Percentiles rank a stretch among this genome's conserved stretches.
Conservation (phyloP, 352 stramenopile species). For the Globisporangium cylindrosporum region DNA sequence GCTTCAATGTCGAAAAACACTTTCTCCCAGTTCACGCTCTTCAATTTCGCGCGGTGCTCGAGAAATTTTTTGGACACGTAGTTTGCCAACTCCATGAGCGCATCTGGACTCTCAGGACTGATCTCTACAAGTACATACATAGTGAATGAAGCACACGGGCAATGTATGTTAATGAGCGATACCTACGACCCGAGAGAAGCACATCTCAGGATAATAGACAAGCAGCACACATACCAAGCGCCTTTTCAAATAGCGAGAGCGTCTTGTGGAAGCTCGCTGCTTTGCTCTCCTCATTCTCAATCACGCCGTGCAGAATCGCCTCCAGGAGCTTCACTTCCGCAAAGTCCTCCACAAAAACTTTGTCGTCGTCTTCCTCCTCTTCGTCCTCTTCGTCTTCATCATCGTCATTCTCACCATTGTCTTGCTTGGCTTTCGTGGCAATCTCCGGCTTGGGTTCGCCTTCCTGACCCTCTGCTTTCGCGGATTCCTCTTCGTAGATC, state of each 20-base stretch:
- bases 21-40: conserved; percentile 30
- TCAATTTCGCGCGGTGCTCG: conserved; percentile 6
- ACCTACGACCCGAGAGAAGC: neutral
- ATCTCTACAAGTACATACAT: conserved; percentile 28
- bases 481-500: conserved; percentile 33
- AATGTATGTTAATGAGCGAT: neutral
- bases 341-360: conserved; percentile 43
- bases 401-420: neutral
- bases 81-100: conserved; percentile 71
- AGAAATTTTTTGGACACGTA: conserved; percentile 55
- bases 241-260: conserved; percentile 52
- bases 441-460: neutral
- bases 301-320: conserved; percentile 49
- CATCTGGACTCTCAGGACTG: conserved; percentile 51
- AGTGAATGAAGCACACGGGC: neutral
- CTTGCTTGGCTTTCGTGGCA: neutral
- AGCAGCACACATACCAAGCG: conserved; percentile 29
- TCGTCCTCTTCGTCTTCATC: conserved; percentile 20
- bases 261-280: conserved; percentile 41
- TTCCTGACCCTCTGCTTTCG: conserved; percentile 5
- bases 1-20: conserved; percentile 44
- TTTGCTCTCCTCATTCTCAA: conserved; percentile 30
- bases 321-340: conserved; percentile 61
- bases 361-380: conserved; percentile 38
- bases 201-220: neutral